Conservation (phyloP, 306 rosid species). For the Vicia faba region DNA sequence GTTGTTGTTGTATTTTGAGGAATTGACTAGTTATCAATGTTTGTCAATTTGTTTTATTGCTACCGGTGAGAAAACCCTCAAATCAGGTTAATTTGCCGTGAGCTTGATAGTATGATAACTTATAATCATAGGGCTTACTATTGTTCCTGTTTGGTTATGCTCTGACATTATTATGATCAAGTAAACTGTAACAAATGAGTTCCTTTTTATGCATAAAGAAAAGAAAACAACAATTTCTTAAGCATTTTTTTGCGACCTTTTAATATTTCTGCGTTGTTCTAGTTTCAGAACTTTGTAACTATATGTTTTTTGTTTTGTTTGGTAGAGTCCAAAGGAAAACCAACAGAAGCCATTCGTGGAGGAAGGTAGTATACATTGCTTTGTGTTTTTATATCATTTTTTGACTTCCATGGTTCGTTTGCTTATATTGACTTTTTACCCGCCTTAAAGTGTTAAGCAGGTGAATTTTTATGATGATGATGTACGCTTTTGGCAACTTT, state of each 20-base stretch:
- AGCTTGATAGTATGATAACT: slow-evolving; percentile 4
- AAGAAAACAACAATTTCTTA: slow-evolving; percentile 5
- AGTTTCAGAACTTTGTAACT: slow-evolving; percentile 26
- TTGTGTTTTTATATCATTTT: slow-evolving; percentile 27
- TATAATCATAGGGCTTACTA: neutral
- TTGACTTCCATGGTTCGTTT: slow-evolving; percentile 29
- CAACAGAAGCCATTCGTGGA: slow-evolving; percentile 97
- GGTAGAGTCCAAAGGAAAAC: slow-evolving; percentile 81
- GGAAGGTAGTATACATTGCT: slow-evolving; percentile 71
- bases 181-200: slow-evolving; percentile 14
- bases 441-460: slow-evolving; percentile 85
- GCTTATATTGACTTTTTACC: slow-evolving; percentile 35
- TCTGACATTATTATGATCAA: neutral
- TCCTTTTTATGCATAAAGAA: slow-evolving; percentile 17
- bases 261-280: slow-evolving; percentile 27
- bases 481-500: slow-evolving; percentile 95
- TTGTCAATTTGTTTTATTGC: slow-evolving; percentile 22
- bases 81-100: slow-evolving; percentile 23
- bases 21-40: slow-evolving; percentile 11
- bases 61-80: slow-evolving; percentile 13
- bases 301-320: slow-evolving; percentile 36
- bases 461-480: slow-evolving; percentile 90
- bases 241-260: slow-evolving; percentile 1
- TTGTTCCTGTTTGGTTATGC: slow-evolving; percentile 17
- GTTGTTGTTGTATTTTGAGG: slow-evolving; percentile 12